Conservation (phyloP, 176 grass and related monocot species). For the Hordeum marinum region DNA sequence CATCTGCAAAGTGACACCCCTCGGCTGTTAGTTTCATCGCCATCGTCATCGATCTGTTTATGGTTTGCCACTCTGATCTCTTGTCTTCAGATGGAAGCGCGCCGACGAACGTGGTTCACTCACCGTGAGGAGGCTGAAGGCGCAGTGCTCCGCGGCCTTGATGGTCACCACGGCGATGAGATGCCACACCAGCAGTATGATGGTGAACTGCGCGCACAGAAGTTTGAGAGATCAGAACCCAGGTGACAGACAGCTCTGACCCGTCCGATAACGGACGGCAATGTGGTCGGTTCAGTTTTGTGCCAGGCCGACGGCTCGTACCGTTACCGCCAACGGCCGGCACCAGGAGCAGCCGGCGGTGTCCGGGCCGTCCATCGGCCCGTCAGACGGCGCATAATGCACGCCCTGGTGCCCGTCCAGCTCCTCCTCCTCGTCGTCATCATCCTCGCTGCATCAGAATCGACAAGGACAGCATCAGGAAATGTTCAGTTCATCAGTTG, state of each 20-base stretch:
- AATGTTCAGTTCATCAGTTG: neutral
- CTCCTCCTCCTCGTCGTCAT: neutral
- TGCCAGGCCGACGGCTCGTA: slow-evolving; percentile 9
- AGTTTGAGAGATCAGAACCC: slow-evolving; percentile 13
- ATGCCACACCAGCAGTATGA: slow-evolving; percentile 59
- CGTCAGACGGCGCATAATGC: neutral
- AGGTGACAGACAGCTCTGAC: neutral
- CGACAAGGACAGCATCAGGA: neutral
- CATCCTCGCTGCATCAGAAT: slow-evolving; percentile 38
- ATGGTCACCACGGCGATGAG: slow-evolving; percentile 43
- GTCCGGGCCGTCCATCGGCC: slow-evolving; percentile 3
- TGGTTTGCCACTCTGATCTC: neutral
- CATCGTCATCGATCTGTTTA: neutral
- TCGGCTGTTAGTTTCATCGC: neutral
- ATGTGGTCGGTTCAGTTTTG: neutral
- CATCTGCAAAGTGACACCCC: slow-evolving; percentile 27
- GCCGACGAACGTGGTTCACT: slow-evolving; percentile 26
- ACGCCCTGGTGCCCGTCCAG: slow-evolving; percentile 21
- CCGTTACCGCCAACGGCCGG: slow-evolving; percentile 41
- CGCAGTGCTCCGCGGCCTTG: slow-evolving; percentile 35
- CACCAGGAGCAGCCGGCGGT: slow-evolving; percentile 34
- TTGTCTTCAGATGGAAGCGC: neutral
- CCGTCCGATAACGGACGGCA: neutral
- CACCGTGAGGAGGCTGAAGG: slow-evolving; percentile 47
- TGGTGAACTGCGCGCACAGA: slow-evolving; percentile 45